phyloP scores from a whole-genome alignment of 768 basidiomycete genomes.

The Coprinopsis sp. region DNA sequence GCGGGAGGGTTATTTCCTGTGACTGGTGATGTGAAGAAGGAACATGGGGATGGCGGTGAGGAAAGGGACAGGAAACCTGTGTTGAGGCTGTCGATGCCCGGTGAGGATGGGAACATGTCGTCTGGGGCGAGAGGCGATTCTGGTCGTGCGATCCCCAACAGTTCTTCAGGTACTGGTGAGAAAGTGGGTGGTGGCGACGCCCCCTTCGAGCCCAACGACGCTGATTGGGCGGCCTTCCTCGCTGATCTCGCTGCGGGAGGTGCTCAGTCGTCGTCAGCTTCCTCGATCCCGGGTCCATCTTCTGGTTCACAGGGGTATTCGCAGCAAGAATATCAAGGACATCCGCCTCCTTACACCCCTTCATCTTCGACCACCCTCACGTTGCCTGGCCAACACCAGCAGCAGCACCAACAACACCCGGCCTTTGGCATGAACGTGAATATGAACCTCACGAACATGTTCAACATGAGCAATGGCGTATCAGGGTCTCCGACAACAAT shows the following conservation, averaged over 20 bases:
- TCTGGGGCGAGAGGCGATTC: background rate
- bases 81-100: constrained; percentile 6
- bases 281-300: too few species aligned
- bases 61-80: constrained; percentile 9
- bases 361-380: background rate
- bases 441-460: constrained; percentile 10
- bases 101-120: constrained; percentile 2
- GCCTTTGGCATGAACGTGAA: constrained; percentile 12
- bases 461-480: constrained; percentile 1
- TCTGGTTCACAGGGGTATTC: too few species aligned
- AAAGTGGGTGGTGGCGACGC: background rate
- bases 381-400: background rate
- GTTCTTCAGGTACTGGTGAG: background rate
- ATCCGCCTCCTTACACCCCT: constrained; percentile 4
- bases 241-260: constrained; percentile 1
- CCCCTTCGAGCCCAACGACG: constrained; percentile 9
- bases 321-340: background rate
- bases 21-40: background rate
- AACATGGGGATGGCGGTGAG: background rate
- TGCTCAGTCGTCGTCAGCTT: too few species aligned
- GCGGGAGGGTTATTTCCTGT: too few species aligned
- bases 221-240: constrained; percentile 10
- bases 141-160: too few species aligned
- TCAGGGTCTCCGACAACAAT: background rate
- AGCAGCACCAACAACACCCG: constrained; percentile 4